A percentile compares a stretch with the other conserved stretches of the same genome.
Evolutionary conservation across 2,329 filamentous ascomycete genomes (phyloP).

Genomic region (Ophiostoma sp.): DNA sequence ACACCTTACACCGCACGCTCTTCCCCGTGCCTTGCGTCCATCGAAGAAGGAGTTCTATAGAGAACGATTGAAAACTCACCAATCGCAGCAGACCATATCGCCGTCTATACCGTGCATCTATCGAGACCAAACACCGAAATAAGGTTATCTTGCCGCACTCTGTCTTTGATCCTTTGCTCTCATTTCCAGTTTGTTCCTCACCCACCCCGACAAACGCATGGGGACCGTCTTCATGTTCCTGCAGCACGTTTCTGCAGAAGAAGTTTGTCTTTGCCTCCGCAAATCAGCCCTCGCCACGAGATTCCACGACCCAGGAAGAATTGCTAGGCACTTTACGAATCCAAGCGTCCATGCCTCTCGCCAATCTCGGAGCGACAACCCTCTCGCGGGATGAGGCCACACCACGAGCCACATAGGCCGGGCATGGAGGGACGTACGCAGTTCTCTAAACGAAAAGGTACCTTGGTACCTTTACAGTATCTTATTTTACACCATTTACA

Average conservation of each 20-base stretch:
- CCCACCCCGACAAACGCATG: background rate
- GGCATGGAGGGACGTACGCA: background rate
- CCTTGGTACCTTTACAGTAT: background rate
- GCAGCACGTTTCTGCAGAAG: background rate
- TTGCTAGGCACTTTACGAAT: background rate
- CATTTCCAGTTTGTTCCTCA: background rate
- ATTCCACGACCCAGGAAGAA: conserved; percentile 9
- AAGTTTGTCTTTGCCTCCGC: background rate
- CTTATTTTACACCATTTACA: background rate
- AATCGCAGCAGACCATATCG: background rate
- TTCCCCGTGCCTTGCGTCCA: conserved; percentile 5
- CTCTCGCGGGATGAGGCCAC: background rate
- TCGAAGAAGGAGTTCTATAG: background rate
- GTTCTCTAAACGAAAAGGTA: background rate
- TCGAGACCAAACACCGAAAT: background rate
- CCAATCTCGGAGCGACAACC: background rate
- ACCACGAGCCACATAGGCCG: background rate
- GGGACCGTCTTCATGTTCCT: background rate
- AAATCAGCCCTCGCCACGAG: conserved; percentile 9
- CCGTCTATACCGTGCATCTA: conserved; percentile 1
- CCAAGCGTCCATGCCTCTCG: conserved; percentile 5
- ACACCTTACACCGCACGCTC: background rate
- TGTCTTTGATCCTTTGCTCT: background rate
- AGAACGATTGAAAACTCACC: background rate
- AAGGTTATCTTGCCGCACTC: background rate